A percentile compares a stretch with the other conserved stretches of the same genome.
phyloP scores from a whole-genome alignment of 2,329 filamentous ascomycete genomes.

The Diaporthe batatas region DNA sequence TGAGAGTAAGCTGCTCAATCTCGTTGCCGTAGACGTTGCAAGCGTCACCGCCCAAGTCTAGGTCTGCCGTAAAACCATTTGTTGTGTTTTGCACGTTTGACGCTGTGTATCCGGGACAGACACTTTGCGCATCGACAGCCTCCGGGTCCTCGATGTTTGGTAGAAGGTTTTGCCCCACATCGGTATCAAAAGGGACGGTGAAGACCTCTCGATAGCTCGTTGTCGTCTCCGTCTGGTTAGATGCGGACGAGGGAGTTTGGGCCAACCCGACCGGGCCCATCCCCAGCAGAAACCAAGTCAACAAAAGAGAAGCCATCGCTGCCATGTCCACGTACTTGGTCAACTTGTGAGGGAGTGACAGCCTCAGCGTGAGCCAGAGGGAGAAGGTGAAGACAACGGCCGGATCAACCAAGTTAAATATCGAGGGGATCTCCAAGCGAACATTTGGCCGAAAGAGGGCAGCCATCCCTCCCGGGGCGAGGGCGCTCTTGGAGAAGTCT shows the following conservation, averaged over 20 bases:
- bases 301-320: constrained; percentile 35
- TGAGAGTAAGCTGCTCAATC: constrained; percentile 61
- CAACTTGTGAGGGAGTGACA: constrained; percentile 19
- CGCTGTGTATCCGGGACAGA: constrained; percentile 76
- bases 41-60: constrained; percentile 74
- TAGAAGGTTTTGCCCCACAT: constrained; percentile 37
- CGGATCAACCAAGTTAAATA: constrained; percentile 20
- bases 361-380: constrained; percentile 22
- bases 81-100: constrained; percentile 67
- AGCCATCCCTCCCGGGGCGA: not conserved
- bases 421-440: constrained; percentile 7
- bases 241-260: constrained; percentile 13
- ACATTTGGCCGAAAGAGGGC: constrained; percentile 11
- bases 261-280: constrained; percentile 1
- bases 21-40: constrained; percentile 85
- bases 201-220: constrained; percentile 38
- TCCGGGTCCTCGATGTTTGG: constrained; percentile 41
- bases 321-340: constrained; percentile 29
- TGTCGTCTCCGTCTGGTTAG: constrained; percentile 26
- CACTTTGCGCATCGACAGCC: constrained; percentile 39
- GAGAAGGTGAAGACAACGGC: constrained; percentile 7
- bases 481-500: not conserved
- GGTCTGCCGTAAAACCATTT: constrained; percentile 74
- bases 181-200: constrained; percentile 38
- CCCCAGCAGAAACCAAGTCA: constrained; percentile 32